Base-by-base conservation (phyloP, 208 protist species). In the Trypanosomatidae sp. region DNA sequence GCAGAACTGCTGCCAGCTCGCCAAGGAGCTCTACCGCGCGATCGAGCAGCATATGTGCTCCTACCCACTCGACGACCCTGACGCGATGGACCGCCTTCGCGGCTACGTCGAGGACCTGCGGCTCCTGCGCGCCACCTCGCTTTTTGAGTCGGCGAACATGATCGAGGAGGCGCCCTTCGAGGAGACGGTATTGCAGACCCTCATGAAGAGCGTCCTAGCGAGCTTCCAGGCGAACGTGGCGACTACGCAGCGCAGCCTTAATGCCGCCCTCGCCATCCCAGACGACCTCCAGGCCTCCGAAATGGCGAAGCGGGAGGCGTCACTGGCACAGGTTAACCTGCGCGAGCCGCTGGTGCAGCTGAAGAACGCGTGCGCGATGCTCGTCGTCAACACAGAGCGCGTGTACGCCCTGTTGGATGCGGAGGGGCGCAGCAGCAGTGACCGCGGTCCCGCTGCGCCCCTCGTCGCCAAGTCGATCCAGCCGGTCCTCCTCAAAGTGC, bases 281-380 rank as follows among this genome's bases (percentile, higher is more conserved):
- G 71, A 73, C 17, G 71, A 85, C 73, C 79, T 90, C 67, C 52
- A 50, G 15, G 55, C 58, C 19, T 82, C 85, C 36, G 84, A 88
- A 19, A 68, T 79, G 33, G 62, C 66, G 30, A 62, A 73, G 60
- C 81, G 81, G 33, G 56, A 66, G 49, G 74, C 80, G 25, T 71
- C 80, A 33, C 60, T 94, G 52, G 69, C 75, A 13, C 52, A 86
- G 56, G 71, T 70, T 12, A 81, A 83, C 73, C 66, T 96, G 46
- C 81, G 84, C 1, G 88, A 95, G 82, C 78, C 83, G 22, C 77
- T 95, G 30, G 92, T 87, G 28, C 84, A 92, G 79, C 79, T 95
- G 41, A 96, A 96, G 73, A 91, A 88, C 71, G 73, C 82, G 22
- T 94, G 89, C 53, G 89, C 91, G 25, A 72, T 96, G 67, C 85